Evolutionary conservation across 768 basidiomycete species (phyloP).

Genomic region (Leccinum variicolor): DNA sequence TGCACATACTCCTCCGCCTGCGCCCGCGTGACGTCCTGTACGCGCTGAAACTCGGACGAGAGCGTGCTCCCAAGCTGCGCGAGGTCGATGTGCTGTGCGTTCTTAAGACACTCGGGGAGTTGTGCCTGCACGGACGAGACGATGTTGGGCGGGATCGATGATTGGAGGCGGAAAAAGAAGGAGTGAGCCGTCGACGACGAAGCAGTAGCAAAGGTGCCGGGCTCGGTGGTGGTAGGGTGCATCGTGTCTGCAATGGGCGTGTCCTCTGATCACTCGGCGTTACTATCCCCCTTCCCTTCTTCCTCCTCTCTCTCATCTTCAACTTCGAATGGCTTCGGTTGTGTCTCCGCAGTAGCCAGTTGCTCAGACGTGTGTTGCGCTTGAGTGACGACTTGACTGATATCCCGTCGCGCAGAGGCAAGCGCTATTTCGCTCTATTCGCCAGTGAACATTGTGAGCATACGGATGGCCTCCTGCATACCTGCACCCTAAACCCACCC

Average conservation of each 20-base stretch:
- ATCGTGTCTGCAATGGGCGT: conserved; percentile 27
- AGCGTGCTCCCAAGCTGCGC: conserved; percentile 51
- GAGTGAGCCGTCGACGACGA: conserved; percentile 33
- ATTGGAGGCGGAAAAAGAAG: conserved; percentile 70
- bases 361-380: conserved; percentile 75
- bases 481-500: conserved; percentile 92
- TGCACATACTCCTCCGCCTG: conserved; percentile 85
- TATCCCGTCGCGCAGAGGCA: conserved; percentile 67
- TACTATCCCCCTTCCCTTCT: conserved; percentile 23
- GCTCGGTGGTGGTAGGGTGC: conserved; percentile 18
- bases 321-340: conserved; percentile 7
- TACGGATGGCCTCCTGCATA: conserved; percentile 28
- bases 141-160: conserved; percentile 72
- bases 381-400: conserved; percentile 69
- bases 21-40: conserved; percentile 67
- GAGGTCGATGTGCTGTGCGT: conserved; percentile 43
- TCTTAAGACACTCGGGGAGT: conserved; percentile 62
- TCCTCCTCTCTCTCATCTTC: conserved; percentile 18
- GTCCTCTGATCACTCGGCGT: conserved; percentile 25
- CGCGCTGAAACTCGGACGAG: conserved; percentile 62
- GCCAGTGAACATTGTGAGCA: too few species aligned
- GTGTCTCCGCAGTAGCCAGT: conserved; percentile 40
- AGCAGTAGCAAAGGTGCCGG: neutral
- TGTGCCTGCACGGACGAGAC: conserved; percentile 63
- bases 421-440: conserved; percentile 65